Evolutionary conservation across 2,329 filamentous ascomycete species (phyloP).

Genomic region (Nemania sp.): DNA sequence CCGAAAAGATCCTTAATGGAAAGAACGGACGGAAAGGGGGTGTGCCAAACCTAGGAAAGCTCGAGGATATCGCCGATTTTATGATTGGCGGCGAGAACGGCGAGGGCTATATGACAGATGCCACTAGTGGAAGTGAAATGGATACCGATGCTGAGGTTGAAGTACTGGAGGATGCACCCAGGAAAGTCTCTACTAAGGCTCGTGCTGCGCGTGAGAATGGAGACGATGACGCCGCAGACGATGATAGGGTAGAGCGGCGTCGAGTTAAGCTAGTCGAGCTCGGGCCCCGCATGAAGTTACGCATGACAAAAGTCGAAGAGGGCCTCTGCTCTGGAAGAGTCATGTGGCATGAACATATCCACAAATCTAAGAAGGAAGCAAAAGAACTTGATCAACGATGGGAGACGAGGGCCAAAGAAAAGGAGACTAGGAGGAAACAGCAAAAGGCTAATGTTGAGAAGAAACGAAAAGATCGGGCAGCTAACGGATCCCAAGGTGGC

Average conservation of each 20-base stretch:
- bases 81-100: constrained; percentile 85
- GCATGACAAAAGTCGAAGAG: constrained; percentile 96
- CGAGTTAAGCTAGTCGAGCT: constrained; percentile 93
- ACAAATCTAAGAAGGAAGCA: constrained; percentile 83
- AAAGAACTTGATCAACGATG: constrained; percentile 84
- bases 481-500: constrained; percentile 55
- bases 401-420: constrained; percentile 81
- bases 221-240: constrained; percentile 56
- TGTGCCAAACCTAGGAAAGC: constrained; percentile 88
- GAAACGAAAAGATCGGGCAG: constrained; percentile 74
- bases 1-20: constrained; percentile 78
- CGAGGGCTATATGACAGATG: constrained; percentile 87
- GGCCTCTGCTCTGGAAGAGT: constrained; percentile 89
- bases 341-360: constrained; percentile 97
- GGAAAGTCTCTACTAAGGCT: constrained; percentile 68
- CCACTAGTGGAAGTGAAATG: constrained; percentile 85
- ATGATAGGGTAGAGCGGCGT: constrained; percentile 78
- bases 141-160: constrained; percentile 98
- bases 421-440: constrained; percentile 81
- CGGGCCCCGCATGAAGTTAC: constrained; percentile 87
- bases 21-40: constrained; percentile 74
- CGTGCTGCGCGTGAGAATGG: constrained; percentile 62
- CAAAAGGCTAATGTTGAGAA: constrained; percentile 92
- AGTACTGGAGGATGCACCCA: constrained; percentile 73
- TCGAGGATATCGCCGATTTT: constrained; percentile 95